Base-by-base conservation (phyloP, 768 basidiomycete genomes). In the Gloeopeniophorella convolvens region DNA sequence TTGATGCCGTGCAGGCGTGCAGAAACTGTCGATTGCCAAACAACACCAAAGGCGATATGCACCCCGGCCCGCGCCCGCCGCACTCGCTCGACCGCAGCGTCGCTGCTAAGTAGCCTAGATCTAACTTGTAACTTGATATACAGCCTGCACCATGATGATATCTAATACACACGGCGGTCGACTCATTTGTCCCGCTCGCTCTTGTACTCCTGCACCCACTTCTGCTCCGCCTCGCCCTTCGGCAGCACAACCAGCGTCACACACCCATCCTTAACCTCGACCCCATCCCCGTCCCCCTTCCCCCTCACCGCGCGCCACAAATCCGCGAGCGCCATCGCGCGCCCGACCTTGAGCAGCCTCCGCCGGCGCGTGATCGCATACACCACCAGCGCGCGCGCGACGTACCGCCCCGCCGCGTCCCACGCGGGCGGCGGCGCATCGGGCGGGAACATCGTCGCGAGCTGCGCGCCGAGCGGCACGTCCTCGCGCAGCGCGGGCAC, bases 171-270 rank as follows among this genome's bases (percentile, higher is more conserved):
- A n/a, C n/a, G n/a, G n/a, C n/a, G n/a, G n/a, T n/a, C n/a, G n/a
- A n/a, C n/a, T n/a, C n/a, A n/a, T n/a, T n/a, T n/a, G n/a, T 44
- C 72, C 62, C 77, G 65, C 9, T 54, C 66, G 59, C 68, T 72
- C 71, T 97, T 97, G 75, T 80, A 94, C 45, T 89, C 85, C 20
- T 86, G 82, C 28, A 96, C 78, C 93, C 93, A 98, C 55, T 77
- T 79, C 63, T 76, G 73, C 66, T 97, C 92, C 44, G 73, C 77
- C 5, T 73, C 74, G 1, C 89, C 89, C 63, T 79, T 89, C 1
- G 85, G 87, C 48, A 94, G 62, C 11, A 89, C 83, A 8, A 79
- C 82, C 64, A 94, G 85, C 5, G 82, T 80, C 60, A 95, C 63
- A 59, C 85, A 90, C 3, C 86, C 85, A 56, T 89, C 88, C 58